Base-by-base conservation (phyloP, 1,284 basidiomycete genomes). In the Cystobasidium slooffiae region DNA sequence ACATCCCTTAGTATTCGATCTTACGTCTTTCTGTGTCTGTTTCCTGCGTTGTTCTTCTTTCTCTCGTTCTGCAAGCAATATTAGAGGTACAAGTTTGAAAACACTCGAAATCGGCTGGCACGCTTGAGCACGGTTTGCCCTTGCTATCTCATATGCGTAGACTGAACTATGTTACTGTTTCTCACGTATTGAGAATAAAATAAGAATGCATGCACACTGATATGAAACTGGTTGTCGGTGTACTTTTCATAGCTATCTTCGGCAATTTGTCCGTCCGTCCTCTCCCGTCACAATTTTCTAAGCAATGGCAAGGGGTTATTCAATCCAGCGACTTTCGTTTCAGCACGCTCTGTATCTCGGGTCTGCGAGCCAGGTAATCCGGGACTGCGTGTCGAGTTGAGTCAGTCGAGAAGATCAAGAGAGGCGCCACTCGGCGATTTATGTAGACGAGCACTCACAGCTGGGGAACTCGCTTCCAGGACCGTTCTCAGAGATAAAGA, bases 321-420 rank as follows among this genome's bases (percentile, higher is more conserved):
- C n/a, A 73, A 22, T 73, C 70, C 9, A 73, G 43, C 1, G 41
- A 55, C 20, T 53, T 53, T 14, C 70, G 70, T n/a, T 61, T 73
- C 20, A 73, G 52, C 3, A 73, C 53, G 43, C 51, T 66, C 18
- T 73, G 51, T 39, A 73, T 73, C 22, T 73, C 70, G 16, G 70
- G 63, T 0, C 55, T 6, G 18, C 70, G 63, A 22, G 47, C 41
- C 6, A 73, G 46, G 31, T 73, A 73, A 18, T 65, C 49, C 16
- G 70, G 62, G 70, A 73, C 70, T 73, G 62, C 3, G n/a, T n/a
- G n/a, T n/a, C n/a, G n/a, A n/a, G n/a, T n/a, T 51, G 16, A 51
- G 47, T 14, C 16, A n/a, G 31, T 6, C 12, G 31, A 12, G 41
- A 18, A n/a, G 14, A 44, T 18, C 61, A 10, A 63, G 6, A 7